Base-by-base conservation (phyloP, 106 monocot genomes). In the Cymbidium sinense region DNA sequence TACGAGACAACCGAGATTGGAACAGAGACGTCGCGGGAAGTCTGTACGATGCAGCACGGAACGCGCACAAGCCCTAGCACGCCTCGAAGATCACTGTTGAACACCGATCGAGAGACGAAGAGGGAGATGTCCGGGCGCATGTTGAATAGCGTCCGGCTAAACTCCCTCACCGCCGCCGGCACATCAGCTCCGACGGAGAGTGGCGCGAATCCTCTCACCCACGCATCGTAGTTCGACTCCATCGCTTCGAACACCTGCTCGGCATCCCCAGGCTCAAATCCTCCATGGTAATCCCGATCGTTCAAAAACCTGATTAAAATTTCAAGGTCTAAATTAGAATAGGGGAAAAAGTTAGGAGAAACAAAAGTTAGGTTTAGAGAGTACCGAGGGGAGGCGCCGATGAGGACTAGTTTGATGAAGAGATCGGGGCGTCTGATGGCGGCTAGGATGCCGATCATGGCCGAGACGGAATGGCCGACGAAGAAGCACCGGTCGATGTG, bases 71-170 rank as follows among this genome's bases (percentile, higher is more conserved):
- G 77, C 7, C 86, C 88, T 21, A 99, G 84, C 30, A 92, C 78
- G 64, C 87, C 88, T 12, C 98, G 83, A 39, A 99, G 88, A 44
- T 99, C 98, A 86, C 85, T 92, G 76, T 83, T 67, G 84, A 94
- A 94, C 61, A 94, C 92, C 37, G 90, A 92, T 36, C 86, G 72
- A 12, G 88, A 90, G 27, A 94, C 94, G 85, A 90, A 94, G 31
- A 99, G 86, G 21, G 96, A 89, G 69, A 96, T 96, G 83, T 96
- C 96, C 62, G 96, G 96, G 62, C 96, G 78, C 98, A 99, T 99
- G 85, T 99, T 99, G 88, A 99, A 99, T 37, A 99, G 86, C 41
- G 98, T 99, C 51, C 94, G 82, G 86, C 98, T 94, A 87, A 99
- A 94, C 80, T 99, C 98, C 31, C 91, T 78, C 79, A 99, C 98